These are phyloP conservation scores for Physcomitrium patens DNA, from an alignment of 225 moss, liverwort and hornwort genomes.

Conservation along the genomic window DNA sequence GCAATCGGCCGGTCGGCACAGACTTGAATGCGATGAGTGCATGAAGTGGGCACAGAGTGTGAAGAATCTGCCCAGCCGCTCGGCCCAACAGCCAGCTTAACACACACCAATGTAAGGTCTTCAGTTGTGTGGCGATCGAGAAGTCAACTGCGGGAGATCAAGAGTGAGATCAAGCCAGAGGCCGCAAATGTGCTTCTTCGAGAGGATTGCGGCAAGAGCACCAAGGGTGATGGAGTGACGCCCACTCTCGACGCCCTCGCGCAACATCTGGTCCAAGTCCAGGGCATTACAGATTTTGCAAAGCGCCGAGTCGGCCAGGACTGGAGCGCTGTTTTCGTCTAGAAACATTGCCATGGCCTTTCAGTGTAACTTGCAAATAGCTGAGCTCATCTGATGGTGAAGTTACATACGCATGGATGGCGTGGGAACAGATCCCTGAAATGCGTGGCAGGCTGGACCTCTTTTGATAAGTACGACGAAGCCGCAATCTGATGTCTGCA, in stretches of 20 bases:
- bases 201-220: conserved; percentile 27
- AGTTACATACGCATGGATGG: conserved; percentile 7
- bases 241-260: background rate
- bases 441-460: conserved; percentile 17
- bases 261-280: conserved; percentile 8
- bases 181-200: conserved; percentile 19
- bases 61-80: conserved; percentile 17
- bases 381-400: conserved; percentile 7
- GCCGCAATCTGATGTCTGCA: conserved; percentile 17
- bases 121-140: conserved; percentile 21
- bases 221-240: background rate
- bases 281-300: conserved; percentile 22
- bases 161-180: conserved; percentile 29
- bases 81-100: background rate
- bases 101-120: conserved; percentile 27
- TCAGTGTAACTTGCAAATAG: background rate
- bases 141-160: conserved; percentile 19
- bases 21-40: conserved; percentile 12
- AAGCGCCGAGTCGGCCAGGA: conserved; percentile 22
- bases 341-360: conserved; percentile 24
- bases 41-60: background rate
- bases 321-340: conserved; percentile 5
- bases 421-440: conserved; percentile 10
- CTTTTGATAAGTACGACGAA: too few species aligned
- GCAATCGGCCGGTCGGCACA: background rate